phyloP scores from a whole-genome alignment of 169 alveolate genomes.

The Fabrea salina region DNA sequence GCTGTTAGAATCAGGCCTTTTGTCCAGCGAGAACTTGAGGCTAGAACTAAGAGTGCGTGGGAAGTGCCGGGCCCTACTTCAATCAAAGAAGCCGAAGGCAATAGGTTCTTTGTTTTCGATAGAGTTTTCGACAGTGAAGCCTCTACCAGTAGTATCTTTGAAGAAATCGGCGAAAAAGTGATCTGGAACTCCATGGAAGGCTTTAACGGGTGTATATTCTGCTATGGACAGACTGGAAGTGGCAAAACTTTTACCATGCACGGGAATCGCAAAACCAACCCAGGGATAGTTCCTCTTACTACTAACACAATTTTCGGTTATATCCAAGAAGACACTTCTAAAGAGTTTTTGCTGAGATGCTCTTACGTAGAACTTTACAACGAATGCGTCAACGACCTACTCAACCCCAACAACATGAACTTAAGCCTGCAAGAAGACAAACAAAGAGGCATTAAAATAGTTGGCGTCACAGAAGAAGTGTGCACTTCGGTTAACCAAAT shows the following conservation, averaged over 20 bases:
- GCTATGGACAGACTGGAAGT: slow-evolving; percentile 60
- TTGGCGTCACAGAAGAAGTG: slow-evolving; percentile 56
- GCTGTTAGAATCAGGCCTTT: slow-evolving; percentile 20
- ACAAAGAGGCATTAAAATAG: slow-evolving; percentile 58
- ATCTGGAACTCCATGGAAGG: slow-evolving; percentile 66
- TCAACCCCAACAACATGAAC: slow-evolving; percentile 36
- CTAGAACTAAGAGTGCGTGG: background rate
- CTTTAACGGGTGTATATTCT: slow-evolving; percentile 68
- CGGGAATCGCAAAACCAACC: slow-evolving; percentile 45
- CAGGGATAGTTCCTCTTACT: slow-evolving; percentile 46
- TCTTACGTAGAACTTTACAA: slow-evolving; percentile 63
- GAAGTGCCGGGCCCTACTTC: background rate
- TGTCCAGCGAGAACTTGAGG: background rate
- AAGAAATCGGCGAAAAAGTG: slow-evolving; percentile 61
- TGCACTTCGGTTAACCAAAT: slow-evolving; percentile 50
- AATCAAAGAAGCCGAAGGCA: slow-evolving; percentile 27
- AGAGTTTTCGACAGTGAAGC: slow-evolving; percentile 58
- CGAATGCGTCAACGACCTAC: slow-evolving; percentile 59
- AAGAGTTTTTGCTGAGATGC: slow-evolving; percentile 54
- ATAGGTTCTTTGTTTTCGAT: slow-evolving; percentile 59
- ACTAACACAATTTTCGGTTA: slow-evolving; percentile 32
- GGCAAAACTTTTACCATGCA: slow-evolving; percentile 87
- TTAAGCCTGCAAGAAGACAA: slow-evolving; percentile 63
- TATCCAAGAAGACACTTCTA: slow-evolving; percentile 44
- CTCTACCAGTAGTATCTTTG: slow-evolving; percentile 69